phyloP scores from a whole-genome alignment of 2,329 filamentous ascomycete species.

The Pseudogymnoascus sp. region DNA sequence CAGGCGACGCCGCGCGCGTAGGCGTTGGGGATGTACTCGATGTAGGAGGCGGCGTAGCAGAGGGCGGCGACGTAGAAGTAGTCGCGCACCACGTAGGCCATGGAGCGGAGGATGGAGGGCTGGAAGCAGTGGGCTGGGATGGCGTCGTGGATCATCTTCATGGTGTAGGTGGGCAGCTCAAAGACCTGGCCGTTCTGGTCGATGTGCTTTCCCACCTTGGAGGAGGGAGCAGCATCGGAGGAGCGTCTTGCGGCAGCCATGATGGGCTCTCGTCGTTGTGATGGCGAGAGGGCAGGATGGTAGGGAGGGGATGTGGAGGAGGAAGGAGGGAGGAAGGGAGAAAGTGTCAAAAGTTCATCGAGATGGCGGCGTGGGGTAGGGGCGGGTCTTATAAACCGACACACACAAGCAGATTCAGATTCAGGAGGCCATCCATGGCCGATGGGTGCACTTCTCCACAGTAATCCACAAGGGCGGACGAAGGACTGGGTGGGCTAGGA shows the following conservation, averaged over 20 bases:
- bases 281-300: not conserved
- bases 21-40: conserved; percentile 39
- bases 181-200: conserved; percentile 17
- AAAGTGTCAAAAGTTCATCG: conserved; percentile 6
- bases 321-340: not conserved
- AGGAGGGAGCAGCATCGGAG: not conserved
- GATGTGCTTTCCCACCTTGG: conserved; percentile 12
- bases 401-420: not conserved
- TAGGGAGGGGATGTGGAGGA: not conserved
- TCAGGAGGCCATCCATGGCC: conserved; percentile 1
- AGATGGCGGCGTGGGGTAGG: conserved; percentile 1
- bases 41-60: conserved; percentile 43
- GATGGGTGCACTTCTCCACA: not conserved
- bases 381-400: not conserved
- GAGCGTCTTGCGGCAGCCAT: conserved; percentile 1
- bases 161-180: conserved; percentile 23
- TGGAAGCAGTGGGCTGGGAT: conserved; percentile 56
- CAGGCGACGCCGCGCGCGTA: conserved; percentile 40
- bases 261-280: not conserved
- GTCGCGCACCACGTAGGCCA: conserved; percentile 50
- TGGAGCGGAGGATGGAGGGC: conserved; percentile 41
- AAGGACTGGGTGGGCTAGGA: not conserved
- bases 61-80: conserved; percentile 40
- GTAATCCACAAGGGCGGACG: conserved; percentile 1
- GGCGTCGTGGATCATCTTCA: conserved; percentile 30